phyloP scores from a whole-genome alignment of 2,329 filamentous ascomycete genomes.

The Blastomyces percursus region DNA sequence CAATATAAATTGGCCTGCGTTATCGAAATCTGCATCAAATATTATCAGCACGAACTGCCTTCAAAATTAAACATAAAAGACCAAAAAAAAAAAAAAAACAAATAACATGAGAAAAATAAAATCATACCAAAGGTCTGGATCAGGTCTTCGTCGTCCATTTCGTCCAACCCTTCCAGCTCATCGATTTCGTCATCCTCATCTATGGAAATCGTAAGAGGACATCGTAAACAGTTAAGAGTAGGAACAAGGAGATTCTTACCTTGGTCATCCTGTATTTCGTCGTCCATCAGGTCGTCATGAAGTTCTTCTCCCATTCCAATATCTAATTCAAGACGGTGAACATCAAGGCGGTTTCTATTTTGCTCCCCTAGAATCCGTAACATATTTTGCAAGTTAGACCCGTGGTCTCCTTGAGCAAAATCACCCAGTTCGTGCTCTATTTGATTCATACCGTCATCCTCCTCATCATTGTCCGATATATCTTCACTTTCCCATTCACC shows the following conservation, averaged over 20 bases:
- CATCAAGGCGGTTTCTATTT: conserved; percentile 26
- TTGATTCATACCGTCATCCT: conserved; percentile 35
- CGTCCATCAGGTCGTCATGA: conserved; percentile 34
- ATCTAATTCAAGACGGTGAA: conserved; percentile 35
- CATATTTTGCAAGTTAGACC: conserved; percentile 35
- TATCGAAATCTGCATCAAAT: neutral
- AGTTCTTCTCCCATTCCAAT: conserved; percentile 40
- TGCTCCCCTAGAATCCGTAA: conserved; percentile 34
- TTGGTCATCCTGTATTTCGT: conserved; percentile 49
- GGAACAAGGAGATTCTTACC: conserved; percentile 28
- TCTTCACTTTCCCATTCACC: conserved; percentile 43
- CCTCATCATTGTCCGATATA: conserved; percentile 34
- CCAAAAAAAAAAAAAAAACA: neutral
- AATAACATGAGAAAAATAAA: neutral
- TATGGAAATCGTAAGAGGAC: conserved; percentile 27
- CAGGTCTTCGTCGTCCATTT: conserved; percentile 27
- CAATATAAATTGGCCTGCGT: neutral
- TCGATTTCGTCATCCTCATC: conserved; percentile 47
- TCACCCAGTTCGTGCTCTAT: conserved; percentile 34
- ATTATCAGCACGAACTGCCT: neutral
- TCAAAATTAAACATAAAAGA: neutral
- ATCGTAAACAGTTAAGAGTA: neutral
- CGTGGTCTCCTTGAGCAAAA: conserved; percentile 31
- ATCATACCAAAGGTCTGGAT: conserved; percentile 24
- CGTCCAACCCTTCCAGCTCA: conserved; percentile 24